A percentile compares a stretch with the other conserved stretches of the same genome.
phyloP scores from a whole-genome alignment of 2,329 filamentous ascomycete species.

The Lithohypha guttulata region DNA sequence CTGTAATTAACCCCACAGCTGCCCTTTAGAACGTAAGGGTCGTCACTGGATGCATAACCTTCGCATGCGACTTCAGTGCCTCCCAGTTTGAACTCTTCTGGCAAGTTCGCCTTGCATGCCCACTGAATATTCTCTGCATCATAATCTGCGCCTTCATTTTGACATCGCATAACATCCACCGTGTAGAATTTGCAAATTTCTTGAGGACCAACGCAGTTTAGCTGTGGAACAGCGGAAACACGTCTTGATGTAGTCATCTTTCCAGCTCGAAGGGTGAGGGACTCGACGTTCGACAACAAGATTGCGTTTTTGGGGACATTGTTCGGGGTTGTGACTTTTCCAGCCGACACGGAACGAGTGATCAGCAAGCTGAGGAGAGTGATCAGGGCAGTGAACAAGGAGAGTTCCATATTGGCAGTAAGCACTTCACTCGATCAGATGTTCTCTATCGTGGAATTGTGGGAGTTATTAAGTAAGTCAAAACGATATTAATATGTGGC shows the following conservation, averaged over 20 bases:
- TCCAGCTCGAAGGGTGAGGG: slow-evolving; percentile 63
- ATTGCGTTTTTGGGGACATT: slow-evolving; percentile 38
- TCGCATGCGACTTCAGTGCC: slow-evolving; percentile 87
- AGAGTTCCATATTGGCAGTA: slow-evolving; percentile 9
- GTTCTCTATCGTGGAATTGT: background rate
- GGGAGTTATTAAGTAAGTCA: background rate
- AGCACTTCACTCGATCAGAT: background rate
- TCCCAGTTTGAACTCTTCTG: slow-evolving; percentile 61
- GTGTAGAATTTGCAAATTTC: slow-evolving; percentile 58
- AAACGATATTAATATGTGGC: too few relatives aligned
- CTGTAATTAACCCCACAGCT: slow-evolving; percentile 89
- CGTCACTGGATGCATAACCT: slow-evolving; percentile 65
- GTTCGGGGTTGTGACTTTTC: slow-evolving; percentile 23
- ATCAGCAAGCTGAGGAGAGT: slow-evolving; percentile 14
- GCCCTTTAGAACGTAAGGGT: slow-evolving; percentile 79
- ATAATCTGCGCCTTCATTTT: slow-evolving; percentile 74
- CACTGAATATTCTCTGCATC: slow-evolving; percentile 73
- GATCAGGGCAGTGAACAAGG: slow-evolving; percentile 14
- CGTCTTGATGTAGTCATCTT: slow-evolving; percentile 65
- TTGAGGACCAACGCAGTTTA: slow-evolving; percentile 61
- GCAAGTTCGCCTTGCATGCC: slow-evolving; percentile 64
- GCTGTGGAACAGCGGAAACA: slow-evolving; percentile 64
- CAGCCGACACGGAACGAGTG: slow-evolving; percentile 13
- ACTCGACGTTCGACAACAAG: slow-evolving; percentile 57
- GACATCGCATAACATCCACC: slow-evolving; percentile 78